These are phyloP conservation scores for Meyerozyma athensensis DNA, from an alignment of 1,139 yeast genomes.

Conservation along the genomic window DNA sequence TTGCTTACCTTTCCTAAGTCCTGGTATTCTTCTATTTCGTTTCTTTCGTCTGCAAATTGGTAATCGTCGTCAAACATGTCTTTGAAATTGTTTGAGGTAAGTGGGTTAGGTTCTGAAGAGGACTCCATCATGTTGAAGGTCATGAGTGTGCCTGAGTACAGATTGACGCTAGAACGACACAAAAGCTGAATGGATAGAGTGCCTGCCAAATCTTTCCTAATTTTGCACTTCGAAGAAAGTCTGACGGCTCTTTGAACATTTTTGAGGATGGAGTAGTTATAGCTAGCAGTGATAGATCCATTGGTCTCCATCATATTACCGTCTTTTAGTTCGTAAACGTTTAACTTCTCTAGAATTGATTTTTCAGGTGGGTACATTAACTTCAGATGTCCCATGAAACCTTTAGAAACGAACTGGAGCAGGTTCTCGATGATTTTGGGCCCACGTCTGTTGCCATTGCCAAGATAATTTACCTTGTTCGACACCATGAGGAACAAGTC, in stretches of 20 bases:
- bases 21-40: slow-evolving; percentile 1
- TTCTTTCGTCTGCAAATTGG: slow-evolving; percentile 16
- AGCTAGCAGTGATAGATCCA: slow-evolving; percentile 34
- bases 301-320: slow-evolving; percentile 17
- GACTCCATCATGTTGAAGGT: slow-evolving; percentile 58
- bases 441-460: slow-evolving; percentile 5
- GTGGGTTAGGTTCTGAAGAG: slow-evolving; percentile 16
- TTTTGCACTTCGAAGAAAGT: slow-evolving; percentile 55
- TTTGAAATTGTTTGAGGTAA: slow-evolving; percentile 11
- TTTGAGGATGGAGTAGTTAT: slow-evolving; percentile 49
- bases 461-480: slow-evolving; percentile 13
- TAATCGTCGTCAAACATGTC: slow-evolving; percentile 25
- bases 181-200: slow-evolving; percentile 45
- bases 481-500: slow-evolving; percentile 49
- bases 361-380: slow-evolving; percentile 63
- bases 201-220: slow-evolving; percentile 55
- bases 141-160: slow-evolving; percentile 56
- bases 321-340: slow-evolving; percentile 14
- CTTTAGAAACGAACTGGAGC: slow-evolving; percentile 55
- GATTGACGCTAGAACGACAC: slow-evolving; percentile 29
- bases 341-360: slow-evolving; percentile 50
- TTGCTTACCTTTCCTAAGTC: not conserved
- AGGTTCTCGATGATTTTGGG: slow-evolving; percentile 21
- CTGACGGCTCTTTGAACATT: slow-evolving; percentile 51
- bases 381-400: slow-evolving; percentile 67